Base-by-base conservation (phyloP, 2,329 filamentous ascomycete genomes). In the Colletotrichum limetticola region DNA sequence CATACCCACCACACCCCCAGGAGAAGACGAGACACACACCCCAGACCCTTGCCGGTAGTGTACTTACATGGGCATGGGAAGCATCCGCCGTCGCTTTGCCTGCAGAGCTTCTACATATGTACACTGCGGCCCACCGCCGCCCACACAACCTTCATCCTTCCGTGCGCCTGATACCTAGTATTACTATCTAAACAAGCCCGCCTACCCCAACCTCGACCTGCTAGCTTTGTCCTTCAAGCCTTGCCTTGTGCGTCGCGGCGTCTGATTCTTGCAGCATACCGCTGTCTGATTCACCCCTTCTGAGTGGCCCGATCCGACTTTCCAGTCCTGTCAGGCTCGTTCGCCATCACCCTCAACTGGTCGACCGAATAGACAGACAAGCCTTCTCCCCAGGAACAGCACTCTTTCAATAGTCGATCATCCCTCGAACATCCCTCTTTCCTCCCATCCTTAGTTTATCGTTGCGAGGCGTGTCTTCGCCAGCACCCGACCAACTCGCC, bases 211-310 rank as follows among this genome's bases (percentile, higher is more conserved):
- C 60, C 66, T 56, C 28, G 55, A 70, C 60, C 60, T 66, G 55
- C 55, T 62, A 71, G 56, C 56, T 71, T 35, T 73, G 66, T 28
- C 42, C 28, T 66, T 56, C 66, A 66, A 73, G 71, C 66, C 66
- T 72, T 70, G 70, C 46, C 60, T 70, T 22, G 66, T 74, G 74
- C 72, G 68, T 74, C 70, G 66, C 72, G 71, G 72, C 74, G 69
- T 74, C 65, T 75, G 74, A 63, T 70, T 66, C 71, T 74, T 75
- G 72, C 72, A 74, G 75, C 49, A 62, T 56, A 67, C 72, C 57
- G 63, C 56, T 71, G 35, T 46, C 56, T 35, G 42, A 57, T 46
- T 61, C 64, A 7, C 68, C 59, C 68, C 49, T 63, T 70, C 69
- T 57, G 68, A 75, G 67, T 74, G 62, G 74, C 61, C 67, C 74